Evolutionary conservation across 2,329 filamentous ascomycete species (phyloP).

Genomic region (Fusarium sp.): DNA sequence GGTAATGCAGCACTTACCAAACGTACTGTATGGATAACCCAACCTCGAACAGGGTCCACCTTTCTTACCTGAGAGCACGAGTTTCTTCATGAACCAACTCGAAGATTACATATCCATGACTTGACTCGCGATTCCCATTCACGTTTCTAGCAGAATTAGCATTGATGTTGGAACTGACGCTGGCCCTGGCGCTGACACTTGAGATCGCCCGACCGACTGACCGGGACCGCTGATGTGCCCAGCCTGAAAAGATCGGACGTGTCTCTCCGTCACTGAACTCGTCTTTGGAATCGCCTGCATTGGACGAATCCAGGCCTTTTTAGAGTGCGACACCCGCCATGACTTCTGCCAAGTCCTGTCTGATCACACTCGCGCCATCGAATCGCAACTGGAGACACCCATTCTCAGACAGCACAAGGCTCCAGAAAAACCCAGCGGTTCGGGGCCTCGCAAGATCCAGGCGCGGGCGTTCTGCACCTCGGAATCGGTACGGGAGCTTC

Average conservation of each 20-base stretch:
- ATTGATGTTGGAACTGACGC: neutral
- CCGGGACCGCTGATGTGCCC: slow-evolving; percentile 1
- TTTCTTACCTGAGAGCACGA: slow-evolving; percentile 18
- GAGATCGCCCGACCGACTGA: neutral
- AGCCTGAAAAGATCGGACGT: neutral
- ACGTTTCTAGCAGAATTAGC: neutral
- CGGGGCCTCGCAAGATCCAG: neutral
- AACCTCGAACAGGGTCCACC: slow-evolving; percentile 19
- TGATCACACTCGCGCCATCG: slow-evolving; percentile 28
- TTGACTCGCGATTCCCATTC: neutral
- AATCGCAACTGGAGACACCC: slow-evolving; percentile 5
- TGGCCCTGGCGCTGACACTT: neutral
- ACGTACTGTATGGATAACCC: slow-evolving; percentile 19
- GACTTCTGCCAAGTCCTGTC: too few relatives aligned
- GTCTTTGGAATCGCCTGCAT: too few relatives aligned
- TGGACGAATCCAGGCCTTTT: too few relatives aligned
- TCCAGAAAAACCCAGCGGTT: slow-evolving; percentile 1
- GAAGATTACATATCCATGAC: neutral
- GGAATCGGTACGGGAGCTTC: slow-evolving; percentile 13
- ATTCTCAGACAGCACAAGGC: neutral
- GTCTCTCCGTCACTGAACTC: slow-evolving; percentile 12
- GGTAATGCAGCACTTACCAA: slow-evolving; percentile 44
- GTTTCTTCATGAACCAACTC: neutral
- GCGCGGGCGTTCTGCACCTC: slow-evolving; percentile 1
- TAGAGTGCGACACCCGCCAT: too few relatives aligned